A percentile compares a stretch with the other conserved stretches of the same genome.
phyloP scores from a whole-genome alignment of 208 protist species.

The Paratrypanosoma confusum region DNA sequence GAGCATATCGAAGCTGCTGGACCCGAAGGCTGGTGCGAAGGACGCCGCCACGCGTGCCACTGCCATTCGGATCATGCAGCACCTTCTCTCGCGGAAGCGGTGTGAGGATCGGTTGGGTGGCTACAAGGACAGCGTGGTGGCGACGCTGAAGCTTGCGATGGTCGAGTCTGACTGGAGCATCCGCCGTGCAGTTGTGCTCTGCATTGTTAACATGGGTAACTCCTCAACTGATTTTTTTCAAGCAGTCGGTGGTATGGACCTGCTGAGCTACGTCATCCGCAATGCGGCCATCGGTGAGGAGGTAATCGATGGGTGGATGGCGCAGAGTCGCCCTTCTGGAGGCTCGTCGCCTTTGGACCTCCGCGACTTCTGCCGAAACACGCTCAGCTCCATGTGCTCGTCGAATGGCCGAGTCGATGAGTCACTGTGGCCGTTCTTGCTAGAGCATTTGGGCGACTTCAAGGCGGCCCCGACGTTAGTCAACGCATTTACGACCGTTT shows the following conservation, averaged over 20 bases:
- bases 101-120: conserved; percentile 1
- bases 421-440: conserved; percentile 13
- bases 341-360: conserved; percentile 4
- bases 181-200: conserved; percentile 5
- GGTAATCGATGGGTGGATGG: conserved; percentile 1
- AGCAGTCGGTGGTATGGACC: conserved; percentile 2
- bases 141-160: conserved; percentile 8
- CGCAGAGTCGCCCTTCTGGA: no score
- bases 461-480: conserved; percentile 3
- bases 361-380: conserved; percentile 1
- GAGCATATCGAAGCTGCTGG: conserved; percentile 2
- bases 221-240: conserved; percentile 5
- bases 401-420: conserved; percentile 3
- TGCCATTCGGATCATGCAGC: conserved; percentile 3
- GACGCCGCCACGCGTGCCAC: conserved; percentile 5
- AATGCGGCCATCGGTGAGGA: not conserved
- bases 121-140: conserved; percentile 16
- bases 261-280: conserved; percentile 9
- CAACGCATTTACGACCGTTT: conserved; percentile 8
- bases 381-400: conserved; percentile 1
- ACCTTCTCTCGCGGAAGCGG: conserved; percentile 4
- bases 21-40: conserved; percentile 9
- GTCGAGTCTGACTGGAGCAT: conserved; percentile 10
- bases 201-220: conserved; percentile 8
- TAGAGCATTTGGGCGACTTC: conserved; percentile 11